phyloP scores from a whole-genome alignment of 148 eudicot species.

The Hydrangea macrophylla region DNA sequence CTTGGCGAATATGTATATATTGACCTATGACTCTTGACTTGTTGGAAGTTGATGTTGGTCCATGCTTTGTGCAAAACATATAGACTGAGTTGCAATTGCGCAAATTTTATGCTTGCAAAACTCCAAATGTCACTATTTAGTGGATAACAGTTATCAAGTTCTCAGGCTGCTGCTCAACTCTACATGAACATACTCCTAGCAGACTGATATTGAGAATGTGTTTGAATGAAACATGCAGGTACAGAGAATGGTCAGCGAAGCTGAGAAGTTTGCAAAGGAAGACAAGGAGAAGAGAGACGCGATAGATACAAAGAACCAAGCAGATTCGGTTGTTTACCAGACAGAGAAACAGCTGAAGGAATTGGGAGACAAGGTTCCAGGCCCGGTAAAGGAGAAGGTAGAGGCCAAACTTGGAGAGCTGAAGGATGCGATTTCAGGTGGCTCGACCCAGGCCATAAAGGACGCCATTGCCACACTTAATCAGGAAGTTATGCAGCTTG shows the following conservation, averaged over 20 bases:
- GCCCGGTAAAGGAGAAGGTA: constrained; percentile 40
- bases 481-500: constrained; percentile 50
- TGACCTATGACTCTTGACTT: no score
- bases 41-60: not conserved
- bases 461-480: constrained; percentile 45
- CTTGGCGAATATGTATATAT: no score
- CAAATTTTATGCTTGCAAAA: not conserved
- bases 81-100: no score
- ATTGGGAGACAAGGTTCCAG: constrained; percentile 48
- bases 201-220: not conserved
- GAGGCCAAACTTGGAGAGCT: constrained; percentile 41
- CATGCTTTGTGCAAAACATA: not conserved
- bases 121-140: not conserved
- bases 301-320: constrained; percentile 47
- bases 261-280: constrained; percentile 38
- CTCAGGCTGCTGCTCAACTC: not conserved
- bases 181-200: not conserved
- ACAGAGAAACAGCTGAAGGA: constrained; percentile 53
- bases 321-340: constrained; percentile 48
- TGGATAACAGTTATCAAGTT: not conserved
- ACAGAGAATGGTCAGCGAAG: constrained; percentile 43
- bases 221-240: constrained; percentile 26
- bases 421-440: constrained; percentile 39
- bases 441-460: constrained; percentile 38
- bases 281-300: constrained; percentile 51